Evolutionary conservation across 202 grass and related monocot genomes (phyloP).

Genomic region (Setaria viridis): DNA sequence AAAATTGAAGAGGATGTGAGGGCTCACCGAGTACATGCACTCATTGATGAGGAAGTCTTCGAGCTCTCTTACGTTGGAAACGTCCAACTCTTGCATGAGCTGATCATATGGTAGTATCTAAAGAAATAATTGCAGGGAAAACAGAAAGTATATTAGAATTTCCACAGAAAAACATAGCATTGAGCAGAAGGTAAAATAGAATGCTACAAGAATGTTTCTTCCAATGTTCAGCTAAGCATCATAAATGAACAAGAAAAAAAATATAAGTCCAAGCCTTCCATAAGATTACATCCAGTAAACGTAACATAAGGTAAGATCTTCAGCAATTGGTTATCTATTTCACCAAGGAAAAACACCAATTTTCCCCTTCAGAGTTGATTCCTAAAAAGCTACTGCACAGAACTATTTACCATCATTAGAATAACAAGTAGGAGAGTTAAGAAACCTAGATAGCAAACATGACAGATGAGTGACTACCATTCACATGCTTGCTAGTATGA

Average conservation of each 20-base stretch:
- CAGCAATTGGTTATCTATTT: background rate
- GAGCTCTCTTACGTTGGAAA: constrained; percentile 95
- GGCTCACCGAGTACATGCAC: constrained; percentile 99
- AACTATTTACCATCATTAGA: constrained; percentile 19
- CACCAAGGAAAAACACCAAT: background rate
- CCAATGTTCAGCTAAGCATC: constrained; percentile 14
- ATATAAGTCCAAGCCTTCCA: background rate
- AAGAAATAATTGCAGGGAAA: constrained; percentile 31
- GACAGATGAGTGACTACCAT: constrained; percentile 8
- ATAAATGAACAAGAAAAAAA: background rate
- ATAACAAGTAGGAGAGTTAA: background rate
- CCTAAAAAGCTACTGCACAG: background rate
- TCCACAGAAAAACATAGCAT: constrained; percentile 1
- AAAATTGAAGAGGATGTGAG: constrained; percentile 29
- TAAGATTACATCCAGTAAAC: constrained; percentile 21
- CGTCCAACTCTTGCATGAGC: constrained; percentile 95
- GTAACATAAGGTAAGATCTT: background rate
- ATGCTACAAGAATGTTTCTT: background rate
- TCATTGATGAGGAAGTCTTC: constrained; percentile 99
- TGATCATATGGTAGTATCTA: constrained; percentile 95
- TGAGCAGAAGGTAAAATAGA: constrained; percentile 8
- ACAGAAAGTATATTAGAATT: background rate
- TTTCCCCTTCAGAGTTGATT: background rate
- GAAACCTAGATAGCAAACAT: constrained; percentile 21
- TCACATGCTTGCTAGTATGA: constrained; percentile 4